Evolutionary conservation across 1,139 yeast species (phyloP), one percentile per base, ranked within the genome.

Genomic region (Zygotorulaspora mrakii): DNA sequence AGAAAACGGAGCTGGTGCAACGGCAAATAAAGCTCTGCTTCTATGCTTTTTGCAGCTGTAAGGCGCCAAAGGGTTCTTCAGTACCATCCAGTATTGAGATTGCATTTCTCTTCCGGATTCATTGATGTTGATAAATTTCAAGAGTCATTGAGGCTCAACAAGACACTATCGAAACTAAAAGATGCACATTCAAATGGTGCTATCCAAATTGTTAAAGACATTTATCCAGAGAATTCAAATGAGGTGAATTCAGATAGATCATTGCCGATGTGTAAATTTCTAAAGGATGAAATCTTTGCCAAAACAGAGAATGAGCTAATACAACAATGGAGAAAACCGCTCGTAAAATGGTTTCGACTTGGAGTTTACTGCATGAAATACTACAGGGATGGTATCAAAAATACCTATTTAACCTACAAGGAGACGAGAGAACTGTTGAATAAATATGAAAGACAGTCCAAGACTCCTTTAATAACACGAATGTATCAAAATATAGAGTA

Each of bases 321-420:
- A 7, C 52, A 50, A 4, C 31, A 35, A n/a, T 60, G 64, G 64
- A 51, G 62, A 26, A 53, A 49, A 24, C 48, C 53, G 1, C 33
- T 50, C 5, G 50, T 52, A 10, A 47, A 55, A 33, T 57, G 61
- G 61, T 40, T 45, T 31, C 43, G 59, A 16, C 34, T 57, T 7
- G 59, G 61, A 4, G 40, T 49, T 17, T 37, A 42, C 13, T 36
- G 55, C 22, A 33, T 57, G 32, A 50, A 44, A 21, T 45, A 44
- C 24, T 60, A 58, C 37, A 42, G 47, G 23, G 41, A 42, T 13
- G 59, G 63, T 2, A 42, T 58, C n/a, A 49, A 48, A 20, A 40
- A 43, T 25, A 52, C 55, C 1, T 54, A 54, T 40, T 26, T 25
- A n/a, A 42, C 51, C 7, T 52, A 45, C 21, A 43, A 33, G 20